These are phyloP conservation scores for Cinchona pubescens DNA, from an alignment of 257 asterid genomes.

Conservation along the genomic window DNA sequence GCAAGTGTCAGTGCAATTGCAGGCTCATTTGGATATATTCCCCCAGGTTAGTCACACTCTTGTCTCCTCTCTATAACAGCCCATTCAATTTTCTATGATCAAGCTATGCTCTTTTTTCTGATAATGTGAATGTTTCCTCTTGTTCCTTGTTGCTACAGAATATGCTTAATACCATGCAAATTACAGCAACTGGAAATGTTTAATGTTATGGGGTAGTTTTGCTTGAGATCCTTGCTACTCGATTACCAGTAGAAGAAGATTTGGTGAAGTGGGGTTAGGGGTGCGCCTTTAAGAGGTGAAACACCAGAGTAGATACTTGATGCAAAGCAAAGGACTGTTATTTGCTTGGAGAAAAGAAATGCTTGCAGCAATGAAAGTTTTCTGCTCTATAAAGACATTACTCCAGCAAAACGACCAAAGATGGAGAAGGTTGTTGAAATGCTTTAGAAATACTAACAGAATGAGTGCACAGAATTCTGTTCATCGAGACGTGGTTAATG, in stretches of 20 bases:
- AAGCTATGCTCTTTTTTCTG: not conserved
- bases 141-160: slow-evolving; percentile 40
- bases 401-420: slow-evolving; percentile 93
- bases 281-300: slow-evolving; percentile 83
- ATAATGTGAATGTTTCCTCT: slow-evolving; percentile 4
- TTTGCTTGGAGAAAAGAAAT: slow-evolving; percentile 94
- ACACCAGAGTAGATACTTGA: slow-evolving; percentile 99
- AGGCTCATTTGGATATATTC: slow-evolving; percentile 97
- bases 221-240: slow-evolving; percentile 87
- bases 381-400: slow-evolving; percentile 70
- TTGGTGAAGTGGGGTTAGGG: slow-evolving; percentile 98
- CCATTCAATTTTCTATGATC: not conserved
- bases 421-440: slow-evolving; percentile 92
- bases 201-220: slow-evolving; percentile 93
- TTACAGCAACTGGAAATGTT: slow-evolving; percentile 95
- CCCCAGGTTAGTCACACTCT: slow-evolving; percentile 63
- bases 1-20: slow-evolving; percentile 99
- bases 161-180: slow-evolving; percentile 99
- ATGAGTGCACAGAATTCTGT: not conserved
- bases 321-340: slow-evolving; percentile 78
- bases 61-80: not conserved
- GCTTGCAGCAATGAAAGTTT: slow-evolving; percentile 83
- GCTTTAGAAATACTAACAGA: slow-evolving; percentile 61
- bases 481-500: not conserved
- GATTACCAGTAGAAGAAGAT: slow-evolving; percentile 87